Conservation (phyloP, 108 stramenopile genomes). For the Ochromonas danica region DNA sequence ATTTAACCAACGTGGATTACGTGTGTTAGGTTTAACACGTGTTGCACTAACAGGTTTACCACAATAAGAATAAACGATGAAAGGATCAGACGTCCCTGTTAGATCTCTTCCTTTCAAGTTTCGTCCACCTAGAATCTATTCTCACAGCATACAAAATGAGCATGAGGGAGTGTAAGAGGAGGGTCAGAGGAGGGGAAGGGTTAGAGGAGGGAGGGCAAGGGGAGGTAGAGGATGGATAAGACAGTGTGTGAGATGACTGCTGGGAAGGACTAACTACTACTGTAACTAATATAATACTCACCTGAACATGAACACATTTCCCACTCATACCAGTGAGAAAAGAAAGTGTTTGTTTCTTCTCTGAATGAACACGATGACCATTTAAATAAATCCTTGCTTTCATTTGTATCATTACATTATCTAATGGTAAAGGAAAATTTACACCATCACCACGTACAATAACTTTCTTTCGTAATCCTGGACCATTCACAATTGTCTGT, state of each 20-base stretch:
- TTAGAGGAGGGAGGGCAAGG: no score
- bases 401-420: slow-evolving; percentile 1
- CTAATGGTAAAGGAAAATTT: neutral
- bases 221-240: no score
- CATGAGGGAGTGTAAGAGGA: no score
- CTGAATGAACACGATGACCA: neutral
- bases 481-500: slow-evolving; percentile 9
- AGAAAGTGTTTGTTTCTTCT: neutral
- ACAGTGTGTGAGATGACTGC: no score
- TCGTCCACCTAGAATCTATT: slow-evolving; percentile 6
- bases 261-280: no score
- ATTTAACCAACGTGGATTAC: slow-evolving; percentile 23
- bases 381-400: neutral
- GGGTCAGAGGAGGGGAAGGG: no score
- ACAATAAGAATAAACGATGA: neutral
- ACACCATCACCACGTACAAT: neutral
- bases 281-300: no score
- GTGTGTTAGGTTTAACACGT: neutral
- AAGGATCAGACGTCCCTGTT: slow-evolving; percentile 2
- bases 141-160: no score
- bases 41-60: neutral
- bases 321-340: slow-evolving; percentile 15
- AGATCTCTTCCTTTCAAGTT: neutral
- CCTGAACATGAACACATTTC: slow-evolving; percentile 1
- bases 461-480: slow-evolving; percentile 28